Percentiles rank a stretch among this genome's conserved stretches.
Evolutionary conservation across 495 filamentous ascomycete species (phyloP).

Genomic region (Trichoderma erinaceum): DNA sequence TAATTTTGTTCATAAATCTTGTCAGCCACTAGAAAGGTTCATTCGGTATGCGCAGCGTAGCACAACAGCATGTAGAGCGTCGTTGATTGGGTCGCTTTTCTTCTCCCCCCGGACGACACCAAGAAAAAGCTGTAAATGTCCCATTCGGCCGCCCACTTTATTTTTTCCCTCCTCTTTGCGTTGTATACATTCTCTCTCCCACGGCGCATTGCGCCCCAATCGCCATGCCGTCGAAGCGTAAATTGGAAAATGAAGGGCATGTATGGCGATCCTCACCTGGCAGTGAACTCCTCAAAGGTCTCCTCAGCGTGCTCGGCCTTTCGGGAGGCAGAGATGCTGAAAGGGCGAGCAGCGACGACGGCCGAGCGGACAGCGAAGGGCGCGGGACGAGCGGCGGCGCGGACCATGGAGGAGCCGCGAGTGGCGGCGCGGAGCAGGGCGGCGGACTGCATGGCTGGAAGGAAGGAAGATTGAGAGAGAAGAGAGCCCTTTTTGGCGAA

Average conservation of each 20-base stretch:
- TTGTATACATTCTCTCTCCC: conserved; percentile 8
- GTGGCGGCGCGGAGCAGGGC: conserved; percentile 65
- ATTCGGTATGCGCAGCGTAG: neutral
- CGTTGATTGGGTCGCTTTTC: neutral
- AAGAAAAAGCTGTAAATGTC: neutral
- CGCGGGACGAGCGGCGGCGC: conserved; percentile 52
- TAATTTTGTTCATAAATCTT: conserved; percentile 17
- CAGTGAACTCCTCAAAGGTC: conserved; percentile 98
- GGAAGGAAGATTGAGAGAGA: neutral
- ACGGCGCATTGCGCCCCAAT: neutral
- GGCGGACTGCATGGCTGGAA: conserved; percentile 53
- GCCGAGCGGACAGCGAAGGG: conserved; percentile 33
- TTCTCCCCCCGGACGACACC: neutral
- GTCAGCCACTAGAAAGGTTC: conserved; percentile 28
- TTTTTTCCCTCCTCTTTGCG: conserved; percentile 10
- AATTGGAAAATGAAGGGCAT: neutral
- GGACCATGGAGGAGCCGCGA: conserved; percentile 61
- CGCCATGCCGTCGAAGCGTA: neutral
- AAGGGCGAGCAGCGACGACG: conserved; percentile 51
- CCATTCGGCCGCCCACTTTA: neutral
- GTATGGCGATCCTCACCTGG: conserved; percentile 62
- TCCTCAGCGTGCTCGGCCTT: conserved; percentile 67
- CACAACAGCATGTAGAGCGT: neutral
- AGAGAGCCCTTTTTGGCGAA: conserved; percentile 17
- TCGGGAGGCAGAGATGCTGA: conserved; percentile 60